Base-by-base conservation (phyloP, 495 filamentous ascomycete species). In the Collariella sp. region DNA sequence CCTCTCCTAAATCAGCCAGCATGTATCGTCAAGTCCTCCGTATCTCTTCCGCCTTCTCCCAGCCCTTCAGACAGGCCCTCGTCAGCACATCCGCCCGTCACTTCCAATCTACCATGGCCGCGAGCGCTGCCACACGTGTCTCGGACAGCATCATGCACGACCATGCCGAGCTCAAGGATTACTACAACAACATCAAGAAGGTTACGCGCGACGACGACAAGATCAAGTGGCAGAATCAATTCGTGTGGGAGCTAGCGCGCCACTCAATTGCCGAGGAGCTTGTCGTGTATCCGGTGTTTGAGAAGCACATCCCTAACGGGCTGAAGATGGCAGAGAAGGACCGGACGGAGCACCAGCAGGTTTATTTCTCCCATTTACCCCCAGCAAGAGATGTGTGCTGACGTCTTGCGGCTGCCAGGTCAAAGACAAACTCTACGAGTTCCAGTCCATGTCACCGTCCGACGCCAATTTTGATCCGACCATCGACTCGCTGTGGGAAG, bases 161-260 rank as follows among this genome's bases (percentile, higher is more conserved):
- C 63, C 84, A 88, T 64, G 69, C 70, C 10, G 77, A 85, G 60
- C 70, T 87, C 22, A 73, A 86, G 57, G 46, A 66, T 1, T 81
- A 76, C 63, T 81, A 83, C 62, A 66, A 79, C 44, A 74, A 80
- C 7, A 81, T 87, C 53, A 56, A 81, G 41, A 66, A 68, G 41
- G 60, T 79, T 10, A 66, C 59, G 3, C 71, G 79, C 35, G 55
- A 66, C 19, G 75, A 82, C 47, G 70, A 75, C 6, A 75, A 75
- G 58, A 67, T 60, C 1, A 67, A 74, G 15, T 87, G 70, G 67
- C 78, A 81, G 64, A 88, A 88, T 51, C 77, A 79, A 45, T 84
- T 88, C 52, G 79, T 81, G 29, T 89, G 85, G 86, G 82, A 83
- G 59, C 69, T 89, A 3, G 80, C 86, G 11, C 77, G 84, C 9